These are phyloP conservation scores for Luffa acutangula DNA, from an alignment of 306 rosid species.

Conservation along the genomic window DNA sequence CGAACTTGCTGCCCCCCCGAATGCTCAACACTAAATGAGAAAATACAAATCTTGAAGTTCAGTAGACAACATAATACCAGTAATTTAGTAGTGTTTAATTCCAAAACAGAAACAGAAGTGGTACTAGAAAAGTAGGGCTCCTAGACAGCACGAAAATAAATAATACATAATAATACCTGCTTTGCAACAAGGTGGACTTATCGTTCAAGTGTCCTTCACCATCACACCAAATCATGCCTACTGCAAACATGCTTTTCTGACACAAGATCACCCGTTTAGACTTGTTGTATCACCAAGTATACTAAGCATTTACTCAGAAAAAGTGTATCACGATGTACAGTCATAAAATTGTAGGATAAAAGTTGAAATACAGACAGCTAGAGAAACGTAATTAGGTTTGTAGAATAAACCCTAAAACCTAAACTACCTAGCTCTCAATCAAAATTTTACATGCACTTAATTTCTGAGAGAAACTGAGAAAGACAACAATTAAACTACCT, in stretches of 20 bases:
- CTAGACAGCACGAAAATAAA: background rate
- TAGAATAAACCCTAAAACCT: background rate
- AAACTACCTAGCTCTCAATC: background rate
- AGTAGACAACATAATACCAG: constrained; percentile 11
- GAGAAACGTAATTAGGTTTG: background rate
- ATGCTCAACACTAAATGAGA: constrained; percentile 43
- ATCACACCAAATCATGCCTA: constrained; percentile 84
- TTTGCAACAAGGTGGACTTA: constrained; percentile 75
- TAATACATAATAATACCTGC: constrained; percentile 45
- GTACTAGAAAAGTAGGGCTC: background rate
- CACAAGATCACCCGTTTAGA: constrained; percentile 20
- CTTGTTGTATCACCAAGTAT: background rate
- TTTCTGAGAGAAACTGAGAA: background rate
- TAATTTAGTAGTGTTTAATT: background rate
- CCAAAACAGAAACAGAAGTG: background rate
- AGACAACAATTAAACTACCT: constrained; percentile 34
- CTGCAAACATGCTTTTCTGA: constrained; percentile 79
- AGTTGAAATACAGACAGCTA: background rate
- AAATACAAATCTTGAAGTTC: constrained; percentile 2
- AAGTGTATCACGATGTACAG: background rate
- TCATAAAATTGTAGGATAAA: background rate
- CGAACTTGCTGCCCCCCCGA: constrained; percentile 92
- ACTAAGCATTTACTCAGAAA: background rate
- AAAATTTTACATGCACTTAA: background rate
- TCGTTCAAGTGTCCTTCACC: constrained; percentile 88